Base-by-base conservation (phyloP, 331 rosid species). In the Cydonia oblonga region DNA sequence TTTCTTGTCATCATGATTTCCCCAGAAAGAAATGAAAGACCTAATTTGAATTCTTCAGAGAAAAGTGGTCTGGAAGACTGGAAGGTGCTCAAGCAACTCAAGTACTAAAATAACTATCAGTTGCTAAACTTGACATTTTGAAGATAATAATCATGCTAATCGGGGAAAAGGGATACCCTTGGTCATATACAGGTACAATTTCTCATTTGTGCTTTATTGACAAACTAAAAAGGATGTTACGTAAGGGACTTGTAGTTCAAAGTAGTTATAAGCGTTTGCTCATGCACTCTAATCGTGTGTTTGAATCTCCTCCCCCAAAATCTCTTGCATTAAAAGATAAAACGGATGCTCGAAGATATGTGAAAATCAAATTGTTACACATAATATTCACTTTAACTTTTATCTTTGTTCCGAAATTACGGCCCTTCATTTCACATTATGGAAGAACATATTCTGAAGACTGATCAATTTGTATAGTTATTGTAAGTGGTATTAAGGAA, bases 81-180 rank as follows among this genome's bases (percentile, higher is more conserved):
- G 25, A 28, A 62, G n/a, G n/a, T 51, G 78, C 53, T 51, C 51
- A 64, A 64, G 24, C 70, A 70, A 78, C 69, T 75, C 68, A 64
- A 79, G 74, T 76, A 71, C 25, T 30, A 68, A 49, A 49, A 49
- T 20, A 3, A 28, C 35, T 22, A 49, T 62, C 54, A 28, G 77
- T 66, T 54, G 19, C 74, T 61, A 69, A 72, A 10, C 32, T 67
- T 78, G 77, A 70, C 68, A 76, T 76, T 51, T 68, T 52, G 68
- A 79, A 68, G 28, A 20, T 9, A 70, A 40, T 57, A 58, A 72
- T 79, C 74, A 83, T 64, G 42, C 59, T 72, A 59, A 46, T 78
- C n/a, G 22, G 54, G 66, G 78, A 66, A 78, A 74, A 51, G 40
- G 40, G 67, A 4, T 33, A 32, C 23, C 7, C 35, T 25, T 18